Evolutionary conservation across 805 yeast genomes (phyloP).

Genomic region (Wickerhamiella kazuoi): DNA sequence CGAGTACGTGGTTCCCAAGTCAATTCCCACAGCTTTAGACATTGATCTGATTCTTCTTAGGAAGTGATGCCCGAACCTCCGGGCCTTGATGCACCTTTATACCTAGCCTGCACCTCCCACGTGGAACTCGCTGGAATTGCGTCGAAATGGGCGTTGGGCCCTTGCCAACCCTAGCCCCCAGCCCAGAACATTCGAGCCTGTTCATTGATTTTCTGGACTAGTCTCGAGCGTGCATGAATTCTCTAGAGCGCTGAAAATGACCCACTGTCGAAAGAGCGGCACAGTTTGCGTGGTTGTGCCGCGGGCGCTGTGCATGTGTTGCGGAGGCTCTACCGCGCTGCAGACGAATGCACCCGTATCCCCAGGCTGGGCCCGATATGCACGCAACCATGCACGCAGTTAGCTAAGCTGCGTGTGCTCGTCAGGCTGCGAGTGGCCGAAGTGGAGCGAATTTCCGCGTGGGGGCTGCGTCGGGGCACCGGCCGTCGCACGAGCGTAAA

Average conservation of each 20-base stretch:
- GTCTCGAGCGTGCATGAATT: background rate
- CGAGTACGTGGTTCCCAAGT: slow-evolving; percentile 79
- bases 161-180: background rate
- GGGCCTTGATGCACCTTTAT: background rate
- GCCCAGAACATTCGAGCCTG: background rate
- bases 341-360: too few relatives aligned
- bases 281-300: background rate
- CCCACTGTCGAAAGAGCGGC: background rate
- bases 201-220: background rate
- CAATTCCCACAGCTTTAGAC: slow-evolving; percentile 9
- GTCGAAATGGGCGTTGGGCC: background rate
- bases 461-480: background rate
- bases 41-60: background rate
- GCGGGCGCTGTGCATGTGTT: background rate
- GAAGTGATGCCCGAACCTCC: background rate
- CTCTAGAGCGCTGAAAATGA: background rate
- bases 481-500: background rate
- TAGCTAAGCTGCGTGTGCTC: background rate
- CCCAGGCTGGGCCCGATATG: background rate
- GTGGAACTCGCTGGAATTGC: background rate
- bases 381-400: background rate
- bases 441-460: background rate
- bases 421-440: background rate
- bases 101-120: background rate
- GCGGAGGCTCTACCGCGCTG: too few relatives aligned